phyloP scores from a whole-genome alignment of 2,329 filamentous ascomycete genomes.

The Grosmannia serpens region DNA sequence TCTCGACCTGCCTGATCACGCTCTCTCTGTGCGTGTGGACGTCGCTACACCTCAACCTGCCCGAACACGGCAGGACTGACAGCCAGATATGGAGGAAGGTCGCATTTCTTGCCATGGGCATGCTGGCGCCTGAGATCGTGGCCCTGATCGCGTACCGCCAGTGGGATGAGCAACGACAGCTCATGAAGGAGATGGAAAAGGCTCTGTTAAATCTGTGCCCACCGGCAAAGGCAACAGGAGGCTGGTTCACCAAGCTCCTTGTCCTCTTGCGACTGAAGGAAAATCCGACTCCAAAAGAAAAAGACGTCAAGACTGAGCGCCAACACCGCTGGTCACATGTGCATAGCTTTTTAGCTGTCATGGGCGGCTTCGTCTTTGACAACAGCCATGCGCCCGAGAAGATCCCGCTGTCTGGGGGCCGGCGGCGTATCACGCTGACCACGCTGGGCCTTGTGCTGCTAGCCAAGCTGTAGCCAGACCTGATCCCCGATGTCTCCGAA shows the following conservation, averaged over 20 bases:
- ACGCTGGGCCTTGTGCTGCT: not conserved
- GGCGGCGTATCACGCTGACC: not conserved
- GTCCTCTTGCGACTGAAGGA: not conserved
- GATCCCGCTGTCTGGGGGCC: not conserved
- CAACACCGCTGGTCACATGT: not conserved
- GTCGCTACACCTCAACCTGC: not conserved
- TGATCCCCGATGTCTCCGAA: not conserved
- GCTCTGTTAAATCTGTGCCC: not conserved
- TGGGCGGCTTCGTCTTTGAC: not conserved
- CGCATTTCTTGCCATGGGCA: not conserved
- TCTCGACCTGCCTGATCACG: not conserved
- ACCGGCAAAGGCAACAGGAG: too few species aligned
- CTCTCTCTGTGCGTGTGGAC: not conserved
- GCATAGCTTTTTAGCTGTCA: not conserved
- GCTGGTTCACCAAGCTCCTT: not conserved
- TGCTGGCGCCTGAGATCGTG: not conserved
- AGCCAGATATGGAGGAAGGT: not conserved
- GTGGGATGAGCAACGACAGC: not conserved
- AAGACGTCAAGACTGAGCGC: not conserved
- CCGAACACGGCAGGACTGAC: not conserved
- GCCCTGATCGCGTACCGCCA: not conserved
- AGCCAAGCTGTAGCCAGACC: not conserved
- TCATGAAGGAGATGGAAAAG: not conserved
- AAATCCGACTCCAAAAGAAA: not conserved
- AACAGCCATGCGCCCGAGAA: not conserved